Percentiles rank a stretch among this genome's conserved stretches.
Conservation (phyloP, 1,139 yeast genomes). For the Debaryomyces coudertii region DNA sequence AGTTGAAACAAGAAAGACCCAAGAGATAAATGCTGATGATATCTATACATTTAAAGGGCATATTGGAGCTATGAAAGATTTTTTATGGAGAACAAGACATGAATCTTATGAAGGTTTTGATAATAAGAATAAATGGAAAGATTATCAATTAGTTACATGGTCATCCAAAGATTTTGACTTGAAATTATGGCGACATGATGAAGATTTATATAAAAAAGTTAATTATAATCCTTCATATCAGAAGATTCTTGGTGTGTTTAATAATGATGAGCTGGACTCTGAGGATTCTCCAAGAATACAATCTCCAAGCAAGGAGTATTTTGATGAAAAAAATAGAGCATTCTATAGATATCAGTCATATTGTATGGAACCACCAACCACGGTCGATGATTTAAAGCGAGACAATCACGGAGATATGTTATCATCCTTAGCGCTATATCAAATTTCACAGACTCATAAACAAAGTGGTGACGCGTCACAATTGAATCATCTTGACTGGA, state of each 20-base stretch:
- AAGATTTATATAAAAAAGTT: slow-evolving; percentile 59
- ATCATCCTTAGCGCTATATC: slow-evolving; percentile 39
- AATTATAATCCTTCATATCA: slow-evolving; percentile 52
- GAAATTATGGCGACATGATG: slow-evolving; percentile 77
- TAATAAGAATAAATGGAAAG: slow-evolving; percentile 63
- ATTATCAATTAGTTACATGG: slow-evolving; percentile 92
- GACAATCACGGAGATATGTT: slow-evolving; percentile 40
- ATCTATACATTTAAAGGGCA: slow-evolving; percentile 77
- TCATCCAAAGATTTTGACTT: slow-evolving; percentile 79
- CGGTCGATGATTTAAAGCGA: slow-evolving; percentile 37
- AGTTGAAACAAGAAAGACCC: slow-evolving; percentile 29
- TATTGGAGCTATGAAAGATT: slow-evolving; percentile 80
- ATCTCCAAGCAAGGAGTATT: background rate
- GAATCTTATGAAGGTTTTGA: slow-evolving; percentile 40
- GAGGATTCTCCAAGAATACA: slow-evolving; percentile 13
- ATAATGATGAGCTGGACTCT: slow-evolving; percentile 24
- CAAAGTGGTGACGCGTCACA: slow-evolving; percentile 33
- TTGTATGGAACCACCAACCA: slow-evolving; percentile 43
- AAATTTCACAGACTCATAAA: slow-evolving; percentile 36
- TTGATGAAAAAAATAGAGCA: slow-evolving; percentile 11
- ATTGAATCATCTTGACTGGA: slow-evolving; percentile 83
- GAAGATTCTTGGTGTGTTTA: slow-evolving; percentile 27
- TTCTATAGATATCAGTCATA: slow-evolving; percentile 36
- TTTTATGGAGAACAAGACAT: slow-evolving; percentile 76
- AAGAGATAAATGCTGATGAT: slow-evolving; percentile 40